phyloP scores from a whole-genome alignment of 805 yeast genomes.

The Scheffersomyces spartinae region DNA sequence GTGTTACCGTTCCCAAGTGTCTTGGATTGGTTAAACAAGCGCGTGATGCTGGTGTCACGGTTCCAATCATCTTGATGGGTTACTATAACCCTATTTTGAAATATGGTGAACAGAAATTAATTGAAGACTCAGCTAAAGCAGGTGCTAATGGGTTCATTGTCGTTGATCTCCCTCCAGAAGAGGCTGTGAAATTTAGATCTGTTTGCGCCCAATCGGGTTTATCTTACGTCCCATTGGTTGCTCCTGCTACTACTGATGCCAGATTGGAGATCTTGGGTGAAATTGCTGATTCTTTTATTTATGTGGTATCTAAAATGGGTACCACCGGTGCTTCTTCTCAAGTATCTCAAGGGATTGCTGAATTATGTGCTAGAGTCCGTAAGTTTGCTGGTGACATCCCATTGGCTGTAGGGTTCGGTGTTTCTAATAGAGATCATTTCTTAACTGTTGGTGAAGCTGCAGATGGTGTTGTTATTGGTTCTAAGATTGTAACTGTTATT shows the following conservation, averaged over 20 bases:
- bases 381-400: slow-evolving; percentile 65
- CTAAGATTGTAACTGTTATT: slow-evolving; percentile 63
- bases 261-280: slow-evolving; percentile 67
- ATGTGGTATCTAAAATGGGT: slow-evolving; percentile 97
- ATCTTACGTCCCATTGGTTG: slow-evolving; percentile 86
- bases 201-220: slow-evolving; percentile 57
- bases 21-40: slow-evolving; percentile 67
- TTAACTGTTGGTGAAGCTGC: slow-evolving; percentile 65
- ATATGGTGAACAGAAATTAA: slow-evolving; percentile 80
- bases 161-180: slow-evolving; percentile 97
- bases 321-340: slow-evolving; percentile 81
- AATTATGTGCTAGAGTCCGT: slow-evolving; percentile 65
- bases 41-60: slow-evolving; percentile 69
- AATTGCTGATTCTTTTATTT: slow-evolving; percentile 91
- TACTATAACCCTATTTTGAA: slow-evolving; percentile 89
- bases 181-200: slow-evolving; percentile 78
- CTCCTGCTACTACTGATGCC: slow-evolving; percentile 92
- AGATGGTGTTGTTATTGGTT: slow-evolving; percentile 95
- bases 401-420: slow-evolving; percentile 95
- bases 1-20: slow-evolving; percentile 59
- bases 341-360: slow-evolving; percentile 52
- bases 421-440: slow-evolving; percentile 87
- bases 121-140: slow-evolving; percentile 66
- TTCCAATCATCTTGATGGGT: slow-evolving; percentile 93
- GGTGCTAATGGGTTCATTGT: slow-evolving; percentile 94